These are phyloP conservation scores for Chenopodium quinoa DNA, from an alignment of 148 eudicot species.

Conservation along the genomic window DNA sequence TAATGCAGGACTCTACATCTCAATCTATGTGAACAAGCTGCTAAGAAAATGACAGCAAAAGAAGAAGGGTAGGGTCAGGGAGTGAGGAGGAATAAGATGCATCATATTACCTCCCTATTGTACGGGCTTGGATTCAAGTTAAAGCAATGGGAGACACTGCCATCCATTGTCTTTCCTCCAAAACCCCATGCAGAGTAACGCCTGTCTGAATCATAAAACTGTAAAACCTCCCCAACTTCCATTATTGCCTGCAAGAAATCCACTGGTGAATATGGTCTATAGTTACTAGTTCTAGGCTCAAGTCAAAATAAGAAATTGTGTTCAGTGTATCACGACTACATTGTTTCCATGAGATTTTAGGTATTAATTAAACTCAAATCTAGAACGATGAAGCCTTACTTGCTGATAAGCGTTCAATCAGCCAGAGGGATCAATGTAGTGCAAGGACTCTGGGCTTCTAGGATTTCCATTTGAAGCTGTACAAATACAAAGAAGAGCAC, in stretches of 20 bases:
- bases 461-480: constrained; percentile 91
- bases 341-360: background rate
- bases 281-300: background rate
- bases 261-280: background rate
- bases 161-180: constrained; percentile 52
- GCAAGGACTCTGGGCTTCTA: constrained; percentile 59
- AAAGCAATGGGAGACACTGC: constrained; percentile 78
- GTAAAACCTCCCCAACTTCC: constrained; percentile 84
- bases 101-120: constrained; percentile 31
- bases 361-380: background rate
- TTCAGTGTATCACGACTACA: background rate
- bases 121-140: constrained; percentile 55
- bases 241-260: constrained; percentile 64
- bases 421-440: constrained; percentile 83
- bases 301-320: background rate
- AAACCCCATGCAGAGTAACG: constrained; percentile 95
- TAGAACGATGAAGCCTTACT: constrained; percentile 36
- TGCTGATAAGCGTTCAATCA: constrained; percentile 84
- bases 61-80: background rate
- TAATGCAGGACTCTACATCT: background rate
- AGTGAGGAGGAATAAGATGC: background rate
- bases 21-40: background rate
- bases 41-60: background rate
- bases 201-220: constrained; percentile 83
- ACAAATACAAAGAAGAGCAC: constrained; percentile 9